Evolutionary conservation across 768 basidiomycete genomes (phyloP).

Genomic region (Pleurotus salmoneostramineus): DNA sequence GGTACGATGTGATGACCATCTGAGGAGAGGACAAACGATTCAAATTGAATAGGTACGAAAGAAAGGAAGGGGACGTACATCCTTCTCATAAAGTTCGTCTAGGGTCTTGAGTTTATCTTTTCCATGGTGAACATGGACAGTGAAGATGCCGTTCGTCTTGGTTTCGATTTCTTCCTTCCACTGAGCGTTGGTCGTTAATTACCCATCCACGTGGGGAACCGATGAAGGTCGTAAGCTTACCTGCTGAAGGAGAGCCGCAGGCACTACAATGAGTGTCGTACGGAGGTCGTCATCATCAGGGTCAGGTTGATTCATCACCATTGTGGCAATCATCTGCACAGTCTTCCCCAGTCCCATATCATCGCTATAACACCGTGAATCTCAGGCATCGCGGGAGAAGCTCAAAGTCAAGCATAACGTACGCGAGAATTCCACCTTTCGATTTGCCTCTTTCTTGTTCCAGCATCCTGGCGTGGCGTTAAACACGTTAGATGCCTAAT

Average conservation of each 20-base stretch:
- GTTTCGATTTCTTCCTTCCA: slow-evolving; percentile 73
- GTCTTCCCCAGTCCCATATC: slow-evolving; percentile 78
- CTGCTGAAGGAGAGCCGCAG: slow-evolving; percentile 71
- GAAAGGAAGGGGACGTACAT: slow-evolving; percentile 30
- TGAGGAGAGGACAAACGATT: slow-evolving; percentile 18
- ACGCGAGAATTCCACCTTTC: slow-evolving; percentile 65
- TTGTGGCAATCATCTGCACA: slow-evolving; percentile 77
- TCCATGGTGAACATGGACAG: slow-evolving; percentile 70
- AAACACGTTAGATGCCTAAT: no score
- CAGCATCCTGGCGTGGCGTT: slow-evolving; percentile 50
- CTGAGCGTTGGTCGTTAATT: slow-evolving; percentile 26
- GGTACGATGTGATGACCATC: slow-evolving; percentile 77
- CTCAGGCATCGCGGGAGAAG: slow-evolving; percentile 7
- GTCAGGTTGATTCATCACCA: slow-evolving; percentile 60
- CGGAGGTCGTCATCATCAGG: slow-evolving; percentile 34
- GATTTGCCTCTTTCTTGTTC: slow-evolving; percentile 50
- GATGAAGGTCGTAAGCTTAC: slow-evolving; percentile 22
- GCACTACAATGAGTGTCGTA: slow-evolving; percentile 73
- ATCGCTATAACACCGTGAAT: slow-evolving; percentile 31
- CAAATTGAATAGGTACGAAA: background rate
- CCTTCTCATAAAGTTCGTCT: slow-evolving; percentile 30
- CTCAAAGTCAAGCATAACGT: slow-evolving; percentile 3
- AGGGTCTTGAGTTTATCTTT: slow-evolving; percentile 56
- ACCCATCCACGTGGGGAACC: no score
- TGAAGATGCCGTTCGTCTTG: slow-evolving; percentile 61